Base-by-base conservation (phyloP, 108 stramenopile species). In the Conticribra weissflogii region DNA sequence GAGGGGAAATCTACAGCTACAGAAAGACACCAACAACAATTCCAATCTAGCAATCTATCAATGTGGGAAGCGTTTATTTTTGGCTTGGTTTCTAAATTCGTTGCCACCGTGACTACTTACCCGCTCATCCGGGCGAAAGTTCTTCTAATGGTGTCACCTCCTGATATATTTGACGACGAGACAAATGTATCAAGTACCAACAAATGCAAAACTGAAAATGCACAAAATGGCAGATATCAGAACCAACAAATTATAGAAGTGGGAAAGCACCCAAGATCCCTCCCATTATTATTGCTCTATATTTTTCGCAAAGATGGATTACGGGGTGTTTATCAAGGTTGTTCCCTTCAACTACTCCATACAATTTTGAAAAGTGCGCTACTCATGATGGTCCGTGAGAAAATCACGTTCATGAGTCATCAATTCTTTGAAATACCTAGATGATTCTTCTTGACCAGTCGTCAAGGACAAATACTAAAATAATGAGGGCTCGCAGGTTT, bases 111-210 rank as follows among this genome's bases (percentile, higher is more conserved):
- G 3, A 63, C 85, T 22, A 98, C 97, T 7, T 98, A 98, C 74
- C 97, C 97, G 0, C 71, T 98, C 19, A 97, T 98, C 58, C 89
- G 97, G 41, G 92, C 93, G 25, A 98, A 98, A 72, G 90, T 96
- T 34, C 70, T 96, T 45, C 57, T 98, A 71, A 96, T 98, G 95
- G 86, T 90, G 4, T 56, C 60, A 27, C 29, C 68, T 25, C 46
- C 54, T 28, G 53, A 66, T 19, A 33, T 59, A 50, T 55, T 66
- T 34, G 52, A 49, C 14, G 41, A 33, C 15, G 72, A 53, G 12
- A 31, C 61, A 15, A 21, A 51, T 63, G 16, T 8, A n/a, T 28
- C n/a, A 1, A 53, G 27, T 15, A 45, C 54, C 2, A 55, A 62
- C 65, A 3, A 33, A 16, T 24, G 55, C 30, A 19, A 24, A 22